Evolutionary conservation across 2,329 filamentous ascomycete genomes (phyloP), one percentile per base, ranked within the genome.

Genomic region (Trichoderma oligosporum): DNA sequence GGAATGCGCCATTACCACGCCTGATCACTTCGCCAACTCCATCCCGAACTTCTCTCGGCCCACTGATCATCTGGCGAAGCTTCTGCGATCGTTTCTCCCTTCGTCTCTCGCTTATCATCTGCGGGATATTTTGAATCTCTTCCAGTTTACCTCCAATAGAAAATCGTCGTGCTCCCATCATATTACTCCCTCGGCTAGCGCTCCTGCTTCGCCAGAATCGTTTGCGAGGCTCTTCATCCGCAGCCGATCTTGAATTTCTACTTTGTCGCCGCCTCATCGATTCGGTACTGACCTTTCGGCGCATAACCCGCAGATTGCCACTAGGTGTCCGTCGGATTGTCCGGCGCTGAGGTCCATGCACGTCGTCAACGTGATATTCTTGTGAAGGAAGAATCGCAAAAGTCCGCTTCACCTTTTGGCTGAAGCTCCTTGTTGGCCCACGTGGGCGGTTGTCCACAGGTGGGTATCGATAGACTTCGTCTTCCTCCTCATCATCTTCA

Each of bases 331-430:
- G 77, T 44, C 77, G 76, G 59, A 86, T 83, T 2, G 79, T 85
- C 24, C 82, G 77, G 4, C 82, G 78, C 38, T 85, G 79, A 0
- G 76, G 72, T 3, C 70, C 70, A 27, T 72, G 66, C 24, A 65
- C 67, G 12, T 74, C 70, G 52, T 70, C 66, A 7, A 63, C 62
- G 18, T 65, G 59, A 46, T 67, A 66, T 44, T 76, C 70, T 2
- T 74, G 72, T n/a, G 76, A 62, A 0, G 84, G 83, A 46, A 86
- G 65, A 25, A 86, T 83, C 11, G 83, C 78, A 72, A 86, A 85
- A 0, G 83, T 86, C 33, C 76, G 74, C 69, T 80, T 82, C 71
- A 84, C 70, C 29, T 76, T 79, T 31, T 74, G 69, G 61, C 79
- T 82, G 12, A 85, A 66, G 57, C 76, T 81, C 54, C 77, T 71